A percentile compares a stretch with the other conserved stretches of the same genome.
Conservation (phyloP, 2,329 filamentous ascomycete genomes). For the Lachnellula occidentalis region DNA sequence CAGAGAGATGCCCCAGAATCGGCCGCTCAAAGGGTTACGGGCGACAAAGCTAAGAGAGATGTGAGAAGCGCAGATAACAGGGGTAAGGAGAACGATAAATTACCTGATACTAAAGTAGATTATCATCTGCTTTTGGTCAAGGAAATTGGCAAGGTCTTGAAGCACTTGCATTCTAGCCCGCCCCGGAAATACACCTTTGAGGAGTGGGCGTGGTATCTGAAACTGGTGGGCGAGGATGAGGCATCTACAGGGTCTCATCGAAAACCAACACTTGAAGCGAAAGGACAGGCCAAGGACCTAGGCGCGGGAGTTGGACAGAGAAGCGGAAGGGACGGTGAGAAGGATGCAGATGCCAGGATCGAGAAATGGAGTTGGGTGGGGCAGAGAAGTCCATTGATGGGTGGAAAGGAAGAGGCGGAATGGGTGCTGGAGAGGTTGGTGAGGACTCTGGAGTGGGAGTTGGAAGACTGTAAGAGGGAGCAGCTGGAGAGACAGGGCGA, state of each 20-base stretch:
- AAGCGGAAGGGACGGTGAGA: not conserved
- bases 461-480: conserved; percentile 20
- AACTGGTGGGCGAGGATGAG: conserved; percentile 66
- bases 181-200: conserved; percentile 69
- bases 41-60: conserved; percentile 13
- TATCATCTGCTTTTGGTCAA: conserved; percentile 63
- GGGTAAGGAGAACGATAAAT: conserved; percentile 19
- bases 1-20: conserved; percentile 21
- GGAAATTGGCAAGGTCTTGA: conserved; percentile 62
- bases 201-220: conserved; percentile 82
- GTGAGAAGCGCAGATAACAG: conserved; percentile 3
- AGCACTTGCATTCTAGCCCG: conserved; percentile 53
- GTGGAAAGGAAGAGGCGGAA: conserved; percentile 60
- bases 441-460: conserved; percentile 43
- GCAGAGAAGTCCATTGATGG: conserved; percentile 63
- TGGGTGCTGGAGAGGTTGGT: conserved; percentile 67
- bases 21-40: conserved; percentile 10
- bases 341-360: conserved; percentile 26
- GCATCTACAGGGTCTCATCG: conserved; percentile 44
- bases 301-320: conserved; percentile 5
- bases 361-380: conserved; percentile 69
- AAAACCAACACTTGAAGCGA: conserved; percentile 24
- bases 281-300: conserved; percentile 9
- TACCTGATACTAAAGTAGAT: conserved; percentile 32
- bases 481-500: conserved; percentile 12